Base-by-base conservation (phyloP, 371 early-diverging fungal genomes). In the Mortierella sp. region DNA sequence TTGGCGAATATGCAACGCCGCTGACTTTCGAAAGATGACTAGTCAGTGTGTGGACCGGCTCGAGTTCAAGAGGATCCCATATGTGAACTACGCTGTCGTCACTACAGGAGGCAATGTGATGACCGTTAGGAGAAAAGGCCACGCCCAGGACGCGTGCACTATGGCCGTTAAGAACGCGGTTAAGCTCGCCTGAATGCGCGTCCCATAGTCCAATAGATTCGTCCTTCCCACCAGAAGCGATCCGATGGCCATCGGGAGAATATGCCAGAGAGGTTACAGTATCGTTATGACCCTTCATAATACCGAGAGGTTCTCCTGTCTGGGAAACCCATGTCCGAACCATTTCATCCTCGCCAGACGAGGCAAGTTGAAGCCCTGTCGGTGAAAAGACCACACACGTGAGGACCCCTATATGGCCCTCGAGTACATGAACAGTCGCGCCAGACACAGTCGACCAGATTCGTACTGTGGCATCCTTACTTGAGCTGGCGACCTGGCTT, bases 181-280 rank as follows among this genome's bases (percentile, higher is more conserved):
- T 4, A 19, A 10, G 40, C 22, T 52, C 13, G 7, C 68, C 68
- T 13, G 53, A 22, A 26, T 50, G 34, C 14, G 47, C 47, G n/a
- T 70, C 44, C 70, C 70, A 70, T 2, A 70, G 44, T 34, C 63
- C 45, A 7, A 61, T 47, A 19, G 58, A 41, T 7, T 45, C 47
- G 63, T 70, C 63, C 5, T 4, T 14, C 43, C 70, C 44, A 40
- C 58, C 44, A 4, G 63, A 70, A 34, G 37, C 63, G 22, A 70
- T 70, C 34, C 45, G 47, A 13, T 55, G 43, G 41, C 73, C n/a
- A 61, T 47, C 22, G 22, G 74, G 74, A 8, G 68, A 74, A 58
- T 24, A 74, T 0, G 34, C 64, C 26, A 74, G 34, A 8, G 68
- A 26, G 19, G 1, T 10, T 22, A 67, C 68, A 31, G 29, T 10